Conservation (phyloP, 2,329 filamentous ascomycete genomes). For the Claviceps humidiphila region DNA sequence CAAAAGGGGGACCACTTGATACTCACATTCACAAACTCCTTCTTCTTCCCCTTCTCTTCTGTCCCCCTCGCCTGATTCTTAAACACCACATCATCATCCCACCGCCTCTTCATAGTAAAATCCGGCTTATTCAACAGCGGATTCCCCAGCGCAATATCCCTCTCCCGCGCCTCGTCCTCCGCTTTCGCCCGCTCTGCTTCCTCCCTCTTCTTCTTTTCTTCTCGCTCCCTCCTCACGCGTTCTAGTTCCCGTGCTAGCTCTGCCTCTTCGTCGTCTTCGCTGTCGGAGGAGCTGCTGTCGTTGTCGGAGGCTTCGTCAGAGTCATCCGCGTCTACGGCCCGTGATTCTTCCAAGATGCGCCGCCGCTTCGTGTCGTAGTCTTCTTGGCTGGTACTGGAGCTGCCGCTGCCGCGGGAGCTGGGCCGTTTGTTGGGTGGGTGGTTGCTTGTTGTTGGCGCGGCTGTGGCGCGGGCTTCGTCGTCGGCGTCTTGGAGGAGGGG, state of each 20-base stretch:
- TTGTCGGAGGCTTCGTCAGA: slow-evolving; percentile 34
- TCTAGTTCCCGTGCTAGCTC: slow-evolving; percentile 87
- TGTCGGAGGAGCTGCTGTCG: slow-evolving; percentile 37
- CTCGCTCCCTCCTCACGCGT: slow-evolving; percentile 73
- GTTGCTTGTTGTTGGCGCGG: slow-evolving; percentile 9
- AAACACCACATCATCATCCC: slow-evolving; percentile 98
- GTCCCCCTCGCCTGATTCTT: slow-evolving; percentile 96
- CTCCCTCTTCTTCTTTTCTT: slow-evolving; percentile 30
- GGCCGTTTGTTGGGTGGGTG: slow-evolving; percentile 42
- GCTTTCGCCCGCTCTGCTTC: slow-evolving; percentile 68
- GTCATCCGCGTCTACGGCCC: slow-evolving; percentile 70
- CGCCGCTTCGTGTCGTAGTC: slow-evolving; percentile 72
- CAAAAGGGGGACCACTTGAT: not conserved
- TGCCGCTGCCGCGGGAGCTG: slow-evolving; percentile 12
- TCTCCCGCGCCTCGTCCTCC: slow-evolving; percentile 72
- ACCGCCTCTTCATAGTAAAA: slow-evolving; percentile 81
- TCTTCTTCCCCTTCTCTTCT: slow-evolving; percentile 80
- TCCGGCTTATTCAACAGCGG: slow-evolving; percentile 79
- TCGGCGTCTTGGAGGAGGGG: slow-evolving; percentile 23
- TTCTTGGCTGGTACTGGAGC: slow-evolving; percentile 30
- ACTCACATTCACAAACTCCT: slow-evolving; percentile 90
- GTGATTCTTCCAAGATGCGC: slow-evolving; percentile 74
- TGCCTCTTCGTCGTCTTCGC: slow-evolving; percentile 47
- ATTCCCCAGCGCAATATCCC: slow-evolving; percentile 84
- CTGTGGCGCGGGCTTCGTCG: slow-evolving; percentile 26